These are phyloP conservation scores for Tetrapisispora fleetii DNA, from an alignment of 805 yeast genomes.

Conservation along the genomic window DNA sequence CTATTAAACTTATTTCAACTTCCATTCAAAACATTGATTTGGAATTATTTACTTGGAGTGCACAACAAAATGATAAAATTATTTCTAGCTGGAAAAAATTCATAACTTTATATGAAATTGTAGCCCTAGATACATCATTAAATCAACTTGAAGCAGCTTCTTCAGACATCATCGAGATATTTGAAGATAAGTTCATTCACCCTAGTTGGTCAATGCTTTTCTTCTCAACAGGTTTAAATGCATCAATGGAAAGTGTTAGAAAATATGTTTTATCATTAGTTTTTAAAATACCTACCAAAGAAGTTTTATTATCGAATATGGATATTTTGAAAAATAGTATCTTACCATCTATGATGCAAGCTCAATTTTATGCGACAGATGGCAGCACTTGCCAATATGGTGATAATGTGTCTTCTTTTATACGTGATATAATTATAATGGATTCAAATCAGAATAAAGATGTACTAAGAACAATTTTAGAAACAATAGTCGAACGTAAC, in stretches of 20 bases:
- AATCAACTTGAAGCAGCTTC: slow-evolving; percentile 78
- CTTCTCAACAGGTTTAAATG: slow-evolving; percentile 66
- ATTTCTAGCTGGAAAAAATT: slow-evolving; percentile 56
- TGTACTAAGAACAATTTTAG: slow-evolving; percentile 31
- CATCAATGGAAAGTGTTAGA: slow-evolving; percentile 69
- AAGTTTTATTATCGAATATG: slow-evolving; percentile 37
- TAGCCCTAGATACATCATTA: slow-evolving; percentile 75
- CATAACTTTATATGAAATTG: slow-evolving; percentile 65
- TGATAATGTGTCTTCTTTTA: slow-evolving; percentile 36
- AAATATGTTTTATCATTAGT: slow-evolving; percentile 49
- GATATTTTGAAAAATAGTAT: slow-evolving; percentile 32
- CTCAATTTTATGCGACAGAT: slow-evolving; percentile 46
- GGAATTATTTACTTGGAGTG: slow-evolving; percentile 10
- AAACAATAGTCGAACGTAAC: slow-evolving; percentile 38
- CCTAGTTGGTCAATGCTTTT: slow-evolving; percentile 65
- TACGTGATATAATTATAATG: slow-evolving; percentile 15
- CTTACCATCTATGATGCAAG: slow-evolving; percentile 53
- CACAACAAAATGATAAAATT: slow-evolving; percentile 27
- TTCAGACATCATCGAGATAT: slow-evolving; percentile 46
- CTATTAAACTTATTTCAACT: slow-evolving; percentile 40
- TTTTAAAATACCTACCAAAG: slow-evolving; percentile 40
- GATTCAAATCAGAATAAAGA: background rate
- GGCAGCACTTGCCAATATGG: slow-evolving; percentile 48
- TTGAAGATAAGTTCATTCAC: slow-evolving; percentile 46
- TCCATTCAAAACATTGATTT: slow-evolving; percentile 6